Evolutionary conservation across 2,329 filamentous ascomycete species (phyloP).

Genomic region (Ceratocystis cacaofunesta): DNA sequence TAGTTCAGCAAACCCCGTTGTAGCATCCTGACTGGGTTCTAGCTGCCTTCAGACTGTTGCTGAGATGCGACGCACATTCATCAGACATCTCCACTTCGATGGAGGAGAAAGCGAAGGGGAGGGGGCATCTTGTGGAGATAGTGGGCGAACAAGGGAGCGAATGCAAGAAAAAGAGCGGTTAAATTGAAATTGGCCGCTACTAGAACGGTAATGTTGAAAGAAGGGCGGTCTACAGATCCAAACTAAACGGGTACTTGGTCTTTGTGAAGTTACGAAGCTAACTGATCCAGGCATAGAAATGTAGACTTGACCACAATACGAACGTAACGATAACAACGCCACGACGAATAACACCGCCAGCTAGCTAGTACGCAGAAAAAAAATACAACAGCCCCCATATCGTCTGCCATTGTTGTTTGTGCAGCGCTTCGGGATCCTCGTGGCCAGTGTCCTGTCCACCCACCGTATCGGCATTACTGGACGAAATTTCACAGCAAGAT

Average conservation of each 20-base stretch:
- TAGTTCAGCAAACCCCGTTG: neutral
- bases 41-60: neutral
- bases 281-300: neutral
- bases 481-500: neutral
- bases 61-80: neutral
- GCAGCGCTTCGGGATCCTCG: neutral
- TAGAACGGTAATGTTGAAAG: too few relatives aligned
- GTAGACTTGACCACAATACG: neutral
- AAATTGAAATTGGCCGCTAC: neutral
- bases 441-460: conserved; percentile 1
- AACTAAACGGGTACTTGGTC: too few relatives aligned
- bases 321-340: neutral
- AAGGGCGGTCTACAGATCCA: too few relatives aligned
- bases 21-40: neutral
- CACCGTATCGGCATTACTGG: conserved; percentile 1
- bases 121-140: neutral
- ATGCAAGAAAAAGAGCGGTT: neutral
- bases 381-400: too few relatives aligned
- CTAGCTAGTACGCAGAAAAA: neutral
- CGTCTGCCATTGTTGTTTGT: neutral
- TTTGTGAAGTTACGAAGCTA: neutral
- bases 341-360: neutral
- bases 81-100: neutral
- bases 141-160: neutral
- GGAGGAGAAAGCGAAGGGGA: neutral